phyloP scores from a whole-genome alignment of 805 yeast genomes.

The Saccharomycopsis javanensis region DNA sequence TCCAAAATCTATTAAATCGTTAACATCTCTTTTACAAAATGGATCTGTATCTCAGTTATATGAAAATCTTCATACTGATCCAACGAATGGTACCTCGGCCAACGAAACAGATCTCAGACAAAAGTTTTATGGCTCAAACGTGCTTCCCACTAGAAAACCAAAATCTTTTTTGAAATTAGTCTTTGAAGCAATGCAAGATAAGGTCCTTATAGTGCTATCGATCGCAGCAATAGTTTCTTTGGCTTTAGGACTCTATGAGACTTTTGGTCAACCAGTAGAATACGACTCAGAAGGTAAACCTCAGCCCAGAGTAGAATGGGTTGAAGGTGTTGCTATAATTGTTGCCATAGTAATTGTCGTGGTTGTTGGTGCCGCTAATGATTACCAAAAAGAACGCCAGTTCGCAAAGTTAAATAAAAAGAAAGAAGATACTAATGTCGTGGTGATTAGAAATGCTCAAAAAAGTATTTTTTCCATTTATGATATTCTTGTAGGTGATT shows the following conservation, averaged over 20 bases:
- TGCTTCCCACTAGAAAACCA: conserved; percentile 59
- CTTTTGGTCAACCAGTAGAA: conserved; percentile 74
- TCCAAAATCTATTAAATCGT: conserved; percentile 38
- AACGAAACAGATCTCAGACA: conserved; percentile 28
- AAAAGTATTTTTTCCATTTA: conserved; percentile 61
- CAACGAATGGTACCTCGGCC: conserved; percentile 33
- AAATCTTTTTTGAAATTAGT: conserved; percentile 62
- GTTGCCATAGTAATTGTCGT: conserved; percentile 88
- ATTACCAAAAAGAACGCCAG: conserved; percentile 92
- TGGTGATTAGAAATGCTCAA: conserved; percentile 62
- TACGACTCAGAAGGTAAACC: conserved; percentile 70
- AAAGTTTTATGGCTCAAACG: conserved; percentile 56
- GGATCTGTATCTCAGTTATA: conserved; percentile 21
- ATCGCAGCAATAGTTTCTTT: conserved; percentile 85
- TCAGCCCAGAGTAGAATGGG: conserved; percentile 89
- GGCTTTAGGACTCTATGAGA: conserved; percentile 84
- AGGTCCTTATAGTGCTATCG: conserved; percentile 72
- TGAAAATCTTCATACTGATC: conserved; percentile 30
- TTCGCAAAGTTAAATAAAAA: conserved; percentile 80
- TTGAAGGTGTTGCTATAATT: conserved; percentile 96
- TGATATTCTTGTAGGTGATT: conserved; percentile 79
- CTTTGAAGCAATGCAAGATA: conserved; percentile 81
- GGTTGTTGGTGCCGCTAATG: conserved; percentile 89
- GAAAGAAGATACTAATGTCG: conserved; percentile 75
- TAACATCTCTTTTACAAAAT: not conserved